Evolutionary conservation across 2,329 filamentous ascomycete species (phyloP).

Genomic region (Rosellinia necatrix): DNA sequence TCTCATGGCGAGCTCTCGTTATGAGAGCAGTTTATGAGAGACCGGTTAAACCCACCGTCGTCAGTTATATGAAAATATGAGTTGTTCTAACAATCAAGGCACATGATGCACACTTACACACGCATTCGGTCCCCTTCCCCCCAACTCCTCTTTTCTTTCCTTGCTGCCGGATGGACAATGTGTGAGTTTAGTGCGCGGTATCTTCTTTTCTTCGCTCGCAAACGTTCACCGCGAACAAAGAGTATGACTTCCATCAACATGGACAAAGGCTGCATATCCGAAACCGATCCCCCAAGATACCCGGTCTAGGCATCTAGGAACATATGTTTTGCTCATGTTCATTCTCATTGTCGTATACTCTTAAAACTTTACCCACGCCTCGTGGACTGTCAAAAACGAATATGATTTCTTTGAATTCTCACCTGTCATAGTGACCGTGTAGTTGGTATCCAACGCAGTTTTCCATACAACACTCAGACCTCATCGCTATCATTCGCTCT

Average conservation of each 20-base stretch:
- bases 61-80: too few relatives aligned
- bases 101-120: too few relatives aligned
- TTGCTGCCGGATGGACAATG: too few relatives aligned
- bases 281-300: slow-evolving; percentile 14
- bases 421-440: neutral
- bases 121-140: too few relatives aligned
- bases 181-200: neutral
- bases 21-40: too few relatives aligned
- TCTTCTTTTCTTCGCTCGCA: neutral
- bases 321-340: neutral
- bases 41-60: too few relatives aligned
- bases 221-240: slow-evolving; percentile 21
- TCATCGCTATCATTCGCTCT: neutral
- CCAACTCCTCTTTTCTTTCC: too few relatives aligned
- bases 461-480: neutral
- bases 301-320: neutral
- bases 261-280: slow-evolving; percentile 22
- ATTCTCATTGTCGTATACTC: neutral
- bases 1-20: too few relatives aligned
- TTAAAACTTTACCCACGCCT: slow-evolving; percentile 8
- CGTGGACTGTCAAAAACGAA: neutral
- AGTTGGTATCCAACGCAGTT: neutral
- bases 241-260: neutral
- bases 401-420: neutral
- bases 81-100: too few relatives aligned